These are phyloP conservation scores for Plasmodium blacklocki DNA, from an alignment of 169 alveolate species.

Conservation along the genomic window DNA sequence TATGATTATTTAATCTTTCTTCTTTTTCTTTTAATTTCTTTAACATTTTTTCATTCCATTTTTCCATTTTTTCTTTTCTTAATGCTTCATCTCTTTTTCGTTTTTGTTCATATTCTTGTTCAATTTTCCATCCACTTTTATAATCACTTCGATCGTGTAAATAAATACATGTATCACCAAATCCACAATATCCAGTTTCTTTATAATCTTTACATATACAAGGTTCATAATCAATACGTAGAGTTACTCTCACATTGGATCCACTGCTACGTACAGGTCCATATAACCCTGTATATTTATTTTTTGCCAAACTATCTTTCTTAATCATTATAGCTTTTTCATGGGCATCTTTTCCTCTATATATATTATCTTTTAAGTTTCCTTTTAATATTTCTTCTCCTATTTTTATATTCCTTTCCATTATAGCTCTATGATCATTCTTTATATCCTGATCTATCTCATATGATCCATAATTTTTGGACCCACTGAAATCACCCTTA, in stretches of 20 bases:
- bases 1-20: conserved; percentile 55
- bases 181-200: conserved; percentile 98
- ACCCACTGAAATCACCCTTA: conserved; percentile 49
- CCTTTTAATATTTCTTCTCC: conserved; percentile 87
- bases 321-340: conserved; percentile 83
- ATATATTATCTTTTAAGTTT: conserved; percentile 86
- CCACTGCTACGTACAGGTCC: conserved; percentile 92
- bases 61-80: conserved; percentile 82
- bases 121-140: conserved; percentile 96
- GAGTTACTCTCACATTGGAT: conserved; percentile 92
- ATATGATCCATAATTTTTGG: conserved; percentile 79
- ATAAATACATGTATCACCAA: conserved; percentile 97
- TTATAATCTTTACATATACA: conserved; percentile 97
- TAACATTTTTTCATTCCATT: conserved; percentile 81
- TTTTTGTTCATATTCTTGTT: conserved; percentile 93
- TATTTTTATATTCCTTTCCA: conserved; percentile 88
- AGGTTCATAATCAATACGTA: conserved; percentile 96
- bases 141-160: conserved; percentile 98
- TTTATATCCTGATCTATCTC: conserved; percentile 86
- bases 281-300: conserved; percentile 89
- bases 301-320: conserved; percentile 88
- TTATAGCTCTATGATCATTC: conserved; percentile 86
- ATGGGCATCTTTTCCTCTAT: conserved; percentile 91
- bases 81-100: conserved; percentile 87
- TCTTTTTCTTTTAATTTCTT: conserved; percentile 78